Base-by-base conservation (phyloP, 2,329 filamentous ascomycete species). In the Geosmithia flava region DNA sequence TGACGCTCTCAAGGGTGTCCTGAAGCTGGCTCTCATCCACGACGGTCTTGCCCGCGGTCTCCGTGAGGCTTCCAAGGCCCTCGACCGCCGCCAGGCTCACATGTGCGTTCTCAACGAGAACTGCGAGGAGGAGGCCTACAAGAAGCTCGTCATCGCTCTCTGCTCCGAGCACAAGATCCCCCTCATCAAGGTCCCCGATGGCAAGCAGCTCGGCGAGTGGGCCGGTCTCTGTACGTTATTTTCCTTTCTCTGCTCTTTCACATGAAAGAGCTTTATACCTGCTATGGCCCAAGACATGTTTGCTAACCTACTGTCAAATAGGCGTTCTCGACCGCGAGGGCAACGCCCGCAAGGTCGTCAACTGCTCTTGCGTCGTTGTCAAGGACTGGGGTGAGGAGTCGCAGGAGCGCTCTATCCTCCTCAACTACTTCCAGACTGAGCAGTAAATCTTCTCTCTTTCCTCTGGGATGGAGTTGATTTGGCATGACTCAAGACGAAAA, bases 341-440 rank as follows among this genome's bases (percentile, higher is more conserved):
- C 64, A 98, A 98, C 75, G 89, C 93, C 66, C 87, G 93, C 75
- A 98, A 98, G 85, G 91, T 98, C 61, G 93, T 98, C 78, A 98
- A 98, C 87, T 98, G 93, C 89, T 97, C 91, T 68, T 97, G 93
- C 81, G 93, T 98, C 65, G 93, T 98, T 55, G 93, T 98, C 67
- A 91, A 93, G 80, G 90, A 98, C 75, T 98, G 93, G 93, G 93
- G 93, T 81, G 93, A 97, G 83, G 93, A 98, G 80, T 94, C 87
- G 60, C 90, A 95, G 78, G 93, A 98, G 83, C 90, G 93, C 69
- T 88, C 84, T 67, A 89, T 97, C 74, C 87, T 98, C 70, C 88
- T 98, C 73, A 95, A 98, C 85, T 98, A 98, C 87, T 97, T 98
- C 90, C 45, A 50, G 46, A 50, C 46, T 39, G 49, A 50, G 49